Evolutionary conservation across 2,329 filamentous ascomycete species (phyloP), one percentile per base, ranked within the genome.

Genomic region (Botryotinia narcissicola): DNA sequence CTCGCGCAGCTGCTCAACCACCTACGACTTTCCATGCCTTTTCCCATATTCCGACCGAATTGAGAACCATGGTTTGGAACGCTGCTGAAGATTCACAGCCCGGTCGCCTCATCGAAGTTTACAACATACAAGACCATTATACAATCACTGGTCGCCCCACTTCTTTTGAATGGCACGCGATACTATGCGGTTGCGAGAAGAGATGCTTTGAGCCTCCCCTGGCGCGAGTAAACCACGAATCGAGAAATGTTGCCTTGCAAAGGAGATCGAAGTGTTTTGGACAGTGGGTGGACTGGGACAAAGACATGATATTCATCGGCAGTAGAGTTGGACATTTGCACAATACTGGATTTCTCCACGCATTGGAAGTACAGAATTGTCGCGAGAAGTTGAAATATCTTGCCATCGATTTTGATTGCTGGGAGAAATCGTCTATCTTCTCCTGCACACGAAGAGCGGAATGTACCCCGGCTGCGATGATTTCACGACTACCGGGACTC

Each of bases 291-390:
- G 29, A 72, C 18, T 72, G 71, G 71, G 16, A 48, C 12, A 72
- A 60, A 32, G 63, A 72, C 16, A 72, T 48, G 8, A 48, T 72
- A 59, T 72, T 69, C 18, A 72, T 72, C 5, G 62, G 71, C 9
- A 51, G 59, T 10, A 42, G 46, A 46, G 71, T 72, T 18, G 71
- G 63, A 16, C 62, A 72, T n/a, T 57, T 72, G 12, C 71, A 72
- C n/a, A 72, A 72, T 32, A 72, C 71, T 5, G 71, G 71, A 4
- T 72, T 72, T 32, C 64, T 72, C 40, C 60, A 69, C 16, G 62
- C 71, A 37, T 68, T 72, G 12, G 71, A 72, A 64, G 35, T 37
- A 18, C 35, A 37, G 16, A 42, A 25, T 35, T 67, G 71, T 29
- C 46, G 71, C 12, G 48, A 69, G 5, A 72, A 72, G 22, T 14